A percentile compares a stretch with the other conserved stretches of the same genome.
phyloP scores from a whole-genome alignment of 1,139 yeast genomes.

The Meyerozyma guilliermondii region DNA sequence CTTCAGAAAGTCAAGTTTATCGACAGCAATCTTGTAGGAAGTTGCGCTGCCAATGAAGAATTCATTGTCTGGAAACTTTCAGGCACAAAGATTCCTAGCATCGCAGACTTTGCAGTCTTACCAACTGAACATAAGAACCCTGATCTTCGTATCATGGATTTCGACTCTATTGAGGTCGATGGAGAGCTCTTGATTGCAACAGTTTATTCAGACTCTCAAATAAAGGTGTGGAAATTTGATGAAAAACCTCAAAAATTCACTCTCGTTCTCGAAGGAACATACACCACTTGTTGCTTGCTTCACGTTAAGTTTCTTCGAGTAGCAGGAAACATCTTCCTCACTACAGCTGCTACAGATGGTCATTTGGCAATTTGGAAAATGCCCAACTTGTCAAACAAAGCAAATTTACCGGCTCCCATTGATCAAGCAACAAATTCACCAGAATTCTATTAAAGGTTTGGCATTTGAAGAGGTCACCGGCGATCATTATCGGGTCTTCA shows the following conservation, averaged over 20 bases:
- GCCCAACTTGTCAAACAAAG: conserved; percentile 11
- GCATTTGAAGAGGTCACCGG: conserved; percentile 10
- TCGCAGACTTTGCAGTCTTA: conserved; percentile 41
- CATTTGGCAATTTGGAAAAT: conserved; percentile 59
- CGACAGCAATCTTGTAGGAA: conserved; percentile 36
- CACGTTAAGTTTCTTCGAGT: conserved; percentile 46
- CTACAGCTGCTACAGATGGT: conserved; percentile 83
- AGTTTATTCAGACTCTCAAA: conserved; percentile 80
- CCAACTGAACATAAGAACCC: conserved; percentile 52
- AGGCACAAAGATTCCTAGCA: conserved; percentile 32
- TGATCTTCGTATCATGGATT: conserved; percentile 87
- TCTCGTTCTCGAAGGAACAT: conserved; percentile 43
- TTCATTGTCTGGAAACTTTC: conserved; percentile 69
- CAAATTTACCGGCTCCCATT: conserved; percentile 20
- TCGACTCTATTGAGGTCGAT: conserved; percentile 37
- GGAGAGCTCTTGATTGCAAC: conserved; percentile 45
- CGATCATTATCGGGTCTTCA: conserved; percentile 34
- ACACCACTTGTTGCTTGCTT: conserved; percentile 73
- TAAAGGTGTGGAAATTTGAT: conserved; percentile 60
- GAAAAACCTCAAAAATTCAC: conserved; percentile 29
- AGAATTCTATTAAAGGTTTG: conserved; percentile 70
- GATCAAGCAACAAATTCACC: conserved; percentile 59
- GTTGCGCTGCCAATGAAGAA: conserved; percentile 91
- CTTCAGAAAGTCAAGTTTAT: conserved; percentile 71
- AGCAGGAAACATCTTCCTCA: conserved; percentile 25